These are phyloP conservation scores for Cyanidiococcus yangmingshanensis DNA, from an alignment of 23 red algal genomes.

Conservation along the genomic window DNA sequence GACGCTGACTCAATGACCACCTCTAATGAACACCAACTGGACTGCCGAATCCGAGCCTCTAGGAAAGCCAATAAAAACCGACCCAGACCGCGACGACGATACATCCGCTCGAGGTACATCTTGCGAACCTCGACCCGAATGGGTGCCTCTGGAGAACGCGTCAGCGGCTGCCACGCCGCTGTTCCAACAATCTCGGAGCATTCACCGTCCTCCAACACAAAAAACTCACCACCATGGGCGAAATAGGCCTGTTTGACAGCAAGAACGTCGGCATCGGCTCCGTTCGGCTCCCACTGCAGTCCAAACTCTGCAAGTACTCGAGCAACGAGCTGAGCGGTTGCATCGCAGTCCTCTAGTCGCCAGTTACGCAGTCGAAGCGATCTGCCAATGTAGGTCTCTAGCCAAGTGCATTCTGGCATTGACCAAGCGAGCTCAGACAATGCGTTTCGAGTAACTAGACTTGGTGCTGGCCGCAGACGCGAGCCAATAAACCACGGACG, in stretches of 20 bases:
- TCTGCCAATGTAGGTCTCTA: not conserved
- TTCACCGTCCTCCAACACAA: not conserved
- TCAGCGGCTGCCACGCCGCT: not conserved
- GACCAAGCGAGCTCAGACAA: too few relatives aligned
- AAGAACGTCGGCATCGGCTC: not conserved
- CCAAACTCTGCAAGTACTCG: not conserved
- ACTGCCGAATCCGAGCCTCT: not conserved
- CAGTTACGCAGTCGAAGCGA: not conserved
- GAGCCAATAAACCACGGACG: too few relatives aligned
- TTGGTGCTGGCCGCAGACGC: too few relatives aligned
- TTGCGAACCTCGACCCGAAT: not conserved
- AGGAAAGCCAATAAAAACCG: not conserved
- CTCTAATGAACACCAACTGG: not conserved
- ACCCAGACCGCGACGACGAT: not conserved
- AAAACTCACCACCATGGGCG: not conserved
- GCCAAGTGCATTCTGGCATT: not conserved
- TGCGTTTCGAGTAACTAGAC: too few relatives aligned
- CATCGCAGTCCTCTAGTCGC: not conserved
- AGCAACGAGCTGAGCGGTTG: not conserved
- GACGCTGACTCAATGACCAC: not conserved
- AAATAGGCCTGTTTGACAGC: not conserved
- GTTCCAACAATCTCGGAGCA: not conserved
- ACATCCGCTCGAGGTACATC: not conserved
- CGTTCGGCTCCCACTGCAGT: not conserved
- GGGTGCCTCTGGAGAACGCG: not conserved